Conservation (phyloP, 768 basidiomycete species). For the Pisolithus orientalis region DNA sequence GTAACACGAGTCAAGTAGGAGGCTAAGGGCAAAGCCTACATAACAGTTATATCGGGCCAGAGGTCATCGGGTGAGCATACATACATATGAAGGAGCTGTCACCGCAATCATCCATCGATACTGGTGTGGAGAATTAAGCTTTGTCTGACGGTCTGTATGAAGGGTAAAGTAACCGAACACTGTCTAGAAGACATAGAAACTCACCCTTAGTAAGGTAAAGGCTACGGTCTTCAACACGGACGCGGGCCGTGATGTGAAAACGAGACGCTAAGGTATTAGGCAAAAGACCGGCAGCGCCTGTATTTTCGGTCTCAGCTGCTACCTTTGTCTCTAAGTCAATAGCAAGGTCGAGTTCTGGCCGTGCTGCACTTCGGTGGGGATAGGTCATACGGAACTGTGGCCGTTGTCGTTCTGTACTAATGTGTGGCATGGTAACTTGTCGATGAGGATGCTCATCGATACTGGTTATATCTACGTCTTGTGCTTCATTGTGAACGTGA, state of each 20-base stretch:
- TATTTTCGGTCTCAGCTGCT: background rate
- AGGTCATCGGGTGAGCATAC: slow-evolving; percentile 12
- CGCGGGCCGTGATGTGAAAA: slow-evolving; percentile 42
- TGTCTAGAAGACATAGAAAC: slow-evolving; percentile 1
- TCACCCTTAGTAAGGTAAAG: slow-evolving; percentile 37
- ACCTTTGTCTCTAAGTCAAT: slow-evolving; percentile 6
- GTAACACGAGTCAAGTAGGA: slow-evolving; percentile 33
- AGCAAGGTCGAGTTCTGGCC: slow-evolving; percentile 29
- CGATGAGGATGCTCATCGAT: slow-evolving; percentile 2
- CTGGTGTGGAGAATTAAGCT: slow-evolving; percentile 23
- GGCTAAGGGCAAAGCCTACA: slow-evolving; percentile 22
- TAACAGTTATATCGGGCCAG: background rate
- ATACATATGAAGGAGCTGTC: slow-evolving; percentile 42
- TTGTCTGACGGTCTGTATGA: slow-evolving; percentile 28
- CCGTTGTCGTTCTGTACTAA: background rate
- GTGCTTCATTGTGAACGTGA: slow-evolving; percentile 29
- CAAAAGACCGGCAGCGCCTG: slow-evolving; percentile 4
- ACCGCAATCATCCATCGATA: slow-evolving; percentile 44
- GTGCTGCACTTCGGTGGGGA: slow-evolving; percentile 36
- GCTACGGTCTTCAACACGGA: slow-evolving; percentile 39
- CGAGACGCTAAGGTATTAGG: slow-evolving; percentile 24
- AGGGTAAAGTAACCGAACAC: background rate
- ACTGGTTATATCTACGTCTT: slow-evolving; percentile 28
- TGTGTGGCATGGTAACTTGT: background rate
- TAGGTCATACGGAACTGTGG: slow-evolving; percentile 33